Conservation (phyloP, 164 flowering plant species). For the Macadamia integrifolia region DNA sequence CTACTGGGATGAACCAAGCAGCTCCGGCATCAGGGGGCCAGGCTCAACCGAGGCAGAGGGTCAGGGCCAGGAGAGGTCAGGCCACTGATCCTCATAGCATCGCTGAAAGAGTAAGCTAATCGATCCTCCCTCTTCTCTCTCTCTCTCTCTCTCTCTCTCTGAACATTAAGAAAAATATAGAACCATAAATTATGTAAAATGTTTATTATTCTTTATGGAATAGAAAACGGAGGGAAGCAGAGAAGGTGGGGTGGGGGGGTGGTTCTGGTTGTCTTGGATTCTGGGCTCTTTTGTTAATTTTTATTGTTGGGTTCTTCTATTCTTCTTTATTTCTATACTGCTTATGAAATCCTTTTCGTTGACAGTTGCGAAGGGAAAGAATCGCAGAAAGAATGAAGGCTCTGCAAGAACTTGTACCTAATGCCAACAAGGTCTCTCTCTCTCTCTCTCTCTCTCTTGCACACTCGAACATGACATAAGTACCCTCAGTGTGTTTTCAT, state of each 20-base stretch:
- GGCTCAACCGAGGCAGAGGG: slow-evolving; percentile 32
- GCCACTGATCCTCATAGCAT: slow-evolving; percentile 52
- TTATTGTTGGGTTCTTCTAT: background rate
- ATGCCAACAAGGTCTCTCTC: slow-evolving; percentile 80
- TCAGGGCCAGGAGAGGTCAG: slow-evolving; percentile 44
- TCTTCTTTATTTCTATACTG: no score
- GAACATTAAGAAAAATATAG: no score
- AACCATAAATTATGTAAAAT: no score
- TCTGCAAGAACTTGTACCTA: slow-evolving; percentile 94
- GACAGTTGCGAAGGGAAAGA: slow-evolving; percentile 92
- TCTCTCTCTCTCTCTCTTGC: background rate
- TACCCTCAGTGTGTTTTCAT: no score
- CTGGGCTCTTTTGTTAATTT: no score
- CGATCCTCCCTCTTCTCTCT: background rate
- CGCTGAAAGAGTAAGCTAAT: slow-evolving; percentile 36
- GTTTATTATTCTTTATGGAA: no score
- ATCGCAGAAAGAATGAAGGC: slow-evolving; percentile 98
- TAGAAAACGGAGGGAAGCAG: no score
- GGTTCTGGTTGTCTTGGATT: no score
- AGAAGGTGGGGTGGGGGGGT: no score
- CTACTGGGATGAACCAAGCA: slow-evolving; percentile 33
- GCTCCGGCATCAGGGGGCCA: slow-evolving; percentile 32
- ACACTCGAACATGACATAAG: no score
- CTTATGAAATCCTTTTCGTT: background rate
- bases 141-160: background rate